Base-by-base conservation (phyloP, 1,139 yeast genomes). In the Geotrichum histeridarum region DNA sequence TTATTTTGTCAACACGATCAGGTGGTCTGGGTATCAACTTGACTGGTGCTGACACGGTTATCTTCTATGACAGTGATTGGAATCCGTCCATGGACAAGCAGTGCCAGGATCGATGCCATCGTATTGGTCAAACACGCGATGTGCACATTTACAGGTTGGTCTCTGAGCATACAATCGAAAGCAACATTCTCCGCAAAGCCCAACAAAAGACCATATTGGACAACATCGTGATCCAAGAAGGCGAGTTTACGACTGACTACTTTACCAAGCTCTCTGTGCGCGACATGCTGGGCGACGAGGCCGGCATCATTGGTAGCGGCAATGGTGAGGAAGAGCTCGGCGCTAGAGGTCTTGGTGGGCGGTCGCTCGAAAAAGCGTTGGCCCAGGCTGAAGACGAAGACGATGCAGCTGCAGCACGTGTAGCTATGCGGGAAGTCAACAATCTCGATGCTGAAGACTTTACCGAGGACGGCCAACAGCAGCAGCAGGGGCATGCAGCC, bases 21-120 rank as follows among this genome's bases (percentile, higher is more conserved):
- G 99, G 99, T 68, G 99, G 99, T 38, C 77, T 94, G 61, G 99
- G 99, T 67, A 94, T 94, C 68, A 94, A 94, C 66, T 75, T 94
- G 64, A 93, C 99, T 0, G 99, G 99, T 64, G 99, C 99, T 0
- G 99, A 94, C 66, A 93, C 99, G 0, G 99, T 94, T 48, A 90
- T 94, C n/a, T 94, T 94, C 70, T 94, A 94, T 68, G 99, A 94
- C 70, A 90, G 97, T 1, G 99, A 94, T 72, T 94, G 99, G 99
- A 94, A 94, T 68, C 99, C 99, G 1, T 96, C 98, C 1, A 94
- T 94, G 98, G 99, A 94, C 70, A 89, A 90, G 67, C 99, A 94
- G 70, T 94, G 99, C 73, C 99, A 94, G 70, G 99, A 94, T 72
- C 83, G 99, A 69, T 93, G 99, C 73, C 99, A 94, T 70, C 85